These are phyloP conservation scores for Dictyostelium discoideum DNA, from an alignment of 78 protist species.

Conservation along the genomic window DNA sequence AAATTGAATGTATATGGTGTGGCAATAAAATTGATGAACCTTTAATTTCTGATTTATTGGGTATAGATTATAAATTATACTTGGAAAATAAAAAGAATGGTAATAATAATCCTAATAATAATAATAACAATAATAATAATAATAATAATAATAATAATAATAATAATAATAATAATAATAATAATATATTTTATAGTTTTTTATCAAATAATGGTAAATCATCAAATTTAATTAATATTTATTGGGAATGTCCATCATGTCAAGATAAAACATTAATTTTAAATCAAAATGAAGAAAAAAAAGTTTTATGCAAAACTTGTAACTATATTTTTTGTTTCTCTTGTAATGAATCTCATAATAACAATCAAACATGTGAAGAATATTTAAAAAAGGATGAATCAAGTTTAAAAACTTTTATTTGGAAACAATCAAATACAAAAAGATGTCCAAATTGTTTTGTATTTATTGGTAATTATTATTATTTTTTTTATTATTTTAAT, in stretches of 20 bases:
- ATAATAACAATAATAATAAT: too few species aligned
- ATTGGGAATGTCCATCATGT: conserved; percentile 1
- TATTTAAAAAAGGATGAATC: not conserved
- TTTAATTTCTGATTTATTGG: not conserved
- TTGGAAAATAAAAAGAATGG: not conserved
- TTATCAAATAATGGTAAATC: not conserved
- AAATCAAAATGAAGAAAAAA: not conserved
- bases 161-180: too few species aligned
- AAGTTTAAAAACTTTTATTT: not conserved
- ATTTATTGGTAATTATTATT: not conserved
- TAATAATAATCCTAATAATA: too few species aligned
- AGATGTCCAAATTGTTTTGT: conserved; percentile 1
- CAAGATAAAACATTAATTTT: not conserved
- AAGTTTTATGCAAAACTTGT: not conserved
- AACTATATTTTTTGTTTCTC: not conserved
- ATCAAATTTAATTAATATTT: not conserved
- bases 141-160: too few species aligned
- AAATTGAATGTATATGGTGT: conserved; percentile 7
- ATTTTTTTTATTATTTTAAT: not conserved
- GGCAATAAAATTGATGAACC: not conserved
- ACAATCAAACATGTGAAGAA: not conserved
- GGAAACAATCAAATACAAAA: not conserved
- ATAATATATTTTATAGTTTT: too few species aligned
- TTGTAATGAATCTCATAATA: conserved; percentile 10
- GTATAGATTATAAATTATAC: not conserved